Percentiles rank a stretch among this genome's conserved stretches.
These are phyloP conservation scores for Aspergillus quadrilineatus DNA, from an alignment of 2,329 filamentous ascomycete species.

Conservation along the genomic window DNA sequence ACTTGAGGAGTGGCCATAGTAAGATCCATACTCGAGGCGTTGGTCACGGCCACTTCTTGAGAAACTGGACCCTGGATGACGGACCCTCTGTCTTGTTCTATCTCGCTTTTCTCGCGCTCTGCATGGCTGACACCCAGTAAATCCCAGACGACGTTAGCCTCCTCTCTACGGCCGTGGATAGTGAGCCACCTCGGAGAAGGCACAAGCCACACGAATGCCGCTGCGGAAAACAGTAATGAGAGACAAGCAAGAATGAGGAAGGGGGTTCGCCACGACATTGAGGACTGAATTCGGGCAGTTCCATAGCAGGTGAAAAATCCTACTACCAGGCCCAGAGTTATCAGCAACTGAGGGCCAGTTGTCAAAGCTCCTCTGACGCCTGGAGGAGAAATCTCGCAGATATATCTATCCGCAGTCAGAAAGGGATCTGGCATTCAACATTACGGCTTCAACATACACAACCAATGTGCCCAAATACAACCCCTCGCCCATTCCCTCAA, in stretches of 20 bases:
- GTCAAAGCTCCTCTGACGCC: conserved; percentile 52
- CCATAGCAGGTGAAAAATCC: conserved; percentile 65
- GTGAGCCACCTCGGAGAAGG: conserved; percentile 61
- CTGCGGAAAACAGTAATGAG: conserved; percentile 40
- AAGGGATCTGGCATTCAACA: not conserved
- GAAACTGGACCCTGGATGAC: conserved; percentile 1
- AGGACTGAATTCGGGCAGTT: conserved; percentile 47
- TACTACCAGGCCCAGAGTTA: conserved; percentile 50
- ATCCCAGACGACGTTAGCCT: conserved; percentile 48
- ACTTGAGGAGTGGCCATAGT: not conserved
- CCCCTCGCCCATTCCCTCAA: conserved; percentile 61
- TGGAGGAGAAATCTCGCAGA: conserved; percentile 61
- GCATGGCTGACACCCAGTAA: conserved; percentile 45
- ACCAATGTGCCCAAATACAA: conserved; percentile 57
- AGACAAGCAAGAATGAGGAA: conserved; percentile 51
- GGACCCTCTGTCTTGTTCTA: conserved; percentile 28
- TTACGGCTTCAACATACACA: conserved; percentile 37
- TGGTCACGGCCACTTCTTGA: conserved; percentile 7
- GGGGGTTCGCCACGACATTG: conserved; percentile 57
- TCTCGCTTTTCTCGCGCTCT: conserved; percentile 52
- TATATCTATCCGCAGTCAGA: conserved; percentile 36
- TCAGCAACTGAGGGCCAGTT: conserved; percentile 54
- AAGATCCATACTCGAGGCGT: conserved; percentile 1
- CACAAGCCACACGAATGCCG: conserved; percentile 47
- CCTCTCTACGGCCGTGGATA: conserved; percentile 46